These are phyloP conservation scores for Arxiozyma bovina DNA, from an alignment of 1,139 yeast genomes.

Conservation along the genomic window DNA sequence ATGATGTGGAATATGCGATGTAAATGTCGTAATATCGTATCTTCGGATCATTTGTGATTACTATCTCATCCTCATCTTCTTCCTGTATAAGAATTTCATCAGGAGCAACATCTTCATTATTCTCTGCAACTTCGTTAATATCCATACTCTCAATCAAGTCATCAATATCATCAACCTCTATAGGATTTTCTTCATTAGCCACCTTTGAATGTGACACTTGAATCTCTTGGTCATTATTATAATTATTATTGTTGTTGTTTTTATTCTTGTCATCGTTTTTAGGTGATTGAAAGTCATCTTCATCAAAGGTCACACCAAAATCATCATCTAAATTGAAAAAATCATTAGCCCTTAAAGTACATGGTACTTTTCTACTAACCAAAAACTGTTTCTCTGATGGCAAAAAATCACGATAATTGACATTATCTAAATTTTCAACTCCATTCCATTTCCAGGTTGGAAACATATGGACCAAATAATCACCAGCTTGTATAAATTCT, in stretches of 20 bases:
- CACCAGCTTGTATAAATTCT: constrained; percentile 90
- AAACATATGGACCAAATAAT: constrained; percentile 76
- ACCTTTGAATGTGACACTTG: not conserved
- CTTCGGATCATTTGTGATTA: constrained; percentile 33
- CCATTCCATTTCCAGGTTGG: constrained; percentile 94
- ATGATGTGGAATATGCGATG: constrained; percentile 88
- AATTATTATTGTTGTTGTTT: not conserved
- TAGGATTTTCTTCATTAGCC: constrained; percentile 9
- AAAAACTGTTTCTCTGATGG: constrained; percentile 82
- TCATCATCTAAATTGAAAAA: constrained; percentile 35
- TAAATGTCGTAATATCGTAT: constrained; percentile 77
- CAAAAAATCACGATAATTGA: constrained; percentile 49
- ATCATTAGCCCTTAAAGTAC: constrained; percentile 62
- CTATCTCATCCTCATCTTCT: constrained; percentile 37
- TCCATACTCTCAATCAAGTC: constrained; percentile 35
- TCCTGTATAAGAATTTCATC: constrained; percentile 29
- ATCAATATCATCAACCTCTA: constrained; percentile 34
- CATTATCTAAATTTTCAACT: constrained; percentile 19
- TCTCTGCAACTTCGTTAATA: constrained; percentile 37
- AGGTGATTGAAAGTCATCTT: constrained; percentile 14
- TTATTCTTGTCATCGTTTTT: constrained; percentile 13
- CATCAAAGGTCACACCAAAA: constrained; percentile 17
- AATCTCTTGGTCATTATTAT: constrained; percentile 3
- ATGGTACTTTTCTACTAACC: constrained; percentile 84
- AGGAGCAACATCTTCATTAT: constrained; percentile 16